These are phyloP conservation scores for Phytophthora sp. DNA, from an alignment of 352 stramenopile species.

Conservation along the genomic window DNA sequence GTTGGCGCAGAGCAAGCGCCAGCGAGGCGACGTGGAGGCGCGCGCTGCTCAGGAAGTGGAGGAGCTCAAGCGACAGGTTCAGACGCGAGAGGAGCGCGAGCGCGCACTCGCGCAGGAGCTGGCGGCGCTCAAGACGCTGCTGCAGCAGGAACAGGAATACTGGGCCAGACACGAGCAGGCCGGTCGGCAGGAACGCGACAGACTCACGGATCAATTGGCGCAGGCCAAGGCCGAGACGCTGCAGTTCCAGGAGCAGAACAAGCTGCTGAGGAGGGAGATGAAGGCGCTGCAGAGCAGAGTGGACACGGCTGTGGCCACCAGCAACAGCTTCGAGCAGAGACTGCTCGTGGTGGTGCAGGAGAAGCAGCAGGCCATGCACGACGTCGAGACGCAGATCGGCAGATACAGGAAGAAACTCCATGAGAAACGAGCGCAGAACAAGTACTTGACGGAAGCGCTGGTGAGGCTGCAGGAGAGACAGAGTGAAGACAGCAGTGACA, in stretches of 20 bases:
- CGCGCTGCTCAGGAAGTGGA: constrained; percentile 13
- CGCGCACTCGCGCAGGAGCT: constrained; percentile 39
- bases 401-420: constrained; percentile 52
- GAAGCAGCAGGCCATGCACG: constrained; percentile 41
- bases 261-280: constrained; percentile 44
- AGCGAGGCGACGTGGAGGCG: constrained; percentile 10
- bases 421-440: constrained; percentile 68
- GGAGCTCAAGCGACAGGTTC: constrained; percentile 29
- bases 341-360: constrained; percentile 50
- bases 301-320: constrained; percentile 51
- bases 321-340: constrained; percentile 59
- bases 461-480: constrained; percentile 39
- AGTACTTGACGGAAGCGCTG: constrained; percentile 58
- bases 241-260: constrained; percentile 43
- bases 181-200: constrained; percentile 36
- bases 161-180: constrained; percentile 37
- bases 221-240: constrained; percentile 36
- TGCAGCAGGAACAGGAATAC: constrained; percentile 61
- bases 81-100: constrained; percentile 25
- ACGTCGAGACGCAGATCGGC: constrained; percentile 41
- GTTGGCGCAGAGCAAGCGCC: constrained; percentile 18
- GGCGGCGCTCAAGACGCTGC: constrained; percentile 40
- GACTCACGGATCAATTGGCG: constrained; percentile 32
- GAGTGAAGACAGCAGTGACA: constrained; percentile 12
- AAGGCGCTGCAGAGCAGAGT: constrained; percentile 52